Evolutionary conservation across 2,329 filamentous ascomycete genomes (phyloP).

Genomic region (Daldinia sp.): DNA sequence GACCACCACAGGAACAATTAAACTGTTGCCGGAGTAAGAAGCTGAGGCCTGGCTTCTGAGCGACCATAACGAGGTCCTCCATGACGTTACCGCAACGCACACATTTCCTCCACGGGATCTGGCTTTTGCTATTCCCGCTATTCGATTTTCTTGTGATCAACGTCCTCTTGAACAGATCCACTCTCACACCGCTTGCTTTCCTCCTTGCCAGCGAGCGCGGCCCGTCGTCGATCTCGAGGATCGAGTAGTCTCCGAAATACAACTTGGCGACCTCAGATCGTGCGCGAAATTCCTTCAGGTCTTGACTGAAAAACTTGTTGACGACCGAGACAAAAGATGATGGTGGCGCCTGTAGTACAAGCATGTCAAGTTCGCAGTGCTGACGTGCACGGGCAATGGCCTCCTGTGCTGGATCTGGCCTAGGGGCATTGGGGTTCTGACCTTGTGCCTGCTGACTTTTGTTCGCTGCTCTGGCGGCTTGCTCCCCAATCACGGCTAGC

Average conservation of each 20-base stretch:
- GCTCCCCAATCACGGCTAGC: constrained; percentile 54
- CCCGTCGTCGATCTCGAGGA: constrained; percentile 72
- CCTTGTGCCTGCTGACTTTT: constrained; percentile 57
- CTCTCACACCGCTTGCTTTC: constrained; percentile 50
- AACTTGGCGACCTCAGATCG: constrained; percentile 72
- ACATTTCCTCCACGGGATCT: constrained; percentile 56
- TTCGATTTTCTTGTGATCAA: constrained; percentile 58
- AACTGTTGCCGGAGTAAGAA: constrained; percentile 65
- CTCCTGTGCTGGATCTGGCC: constrained; percentile 50
- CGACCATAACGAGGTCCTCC: constrained; percentile 60
- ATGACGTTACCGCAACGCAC: constrained; percentile 71
- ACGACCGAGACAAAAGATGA: constrained; percentile 63
- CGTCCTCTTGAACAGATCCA: constrained; percentile 67
- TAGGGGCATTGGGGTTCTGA: constrained; percentile 43
- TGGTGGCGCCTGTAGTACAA: constrained; percentile 58
- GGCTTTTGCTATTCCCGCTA: neutral
- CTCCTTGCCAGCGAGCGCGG: constrained; percentile 54
- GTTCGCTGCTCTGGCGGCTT: constrained; percentile 54
- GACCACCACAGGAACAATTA: constrained; percentile 63
- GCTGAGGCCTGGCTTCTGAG: constrained; percentile 57
- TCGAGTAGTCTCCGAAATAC: constrained; percentile 75
- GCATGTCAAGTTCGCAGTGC: constrained; percentile 61
- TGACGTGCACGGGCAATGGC: constrained; percentile 56
- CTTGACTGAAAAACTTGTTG: constrained; percentile 69
- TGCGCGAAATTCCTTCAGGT: constrained; percentile 65